Evolutionary conservation across 202 grass and related monocot species (phyloP).

Genomic region (Cymbopogon flexuosus): DNA sequence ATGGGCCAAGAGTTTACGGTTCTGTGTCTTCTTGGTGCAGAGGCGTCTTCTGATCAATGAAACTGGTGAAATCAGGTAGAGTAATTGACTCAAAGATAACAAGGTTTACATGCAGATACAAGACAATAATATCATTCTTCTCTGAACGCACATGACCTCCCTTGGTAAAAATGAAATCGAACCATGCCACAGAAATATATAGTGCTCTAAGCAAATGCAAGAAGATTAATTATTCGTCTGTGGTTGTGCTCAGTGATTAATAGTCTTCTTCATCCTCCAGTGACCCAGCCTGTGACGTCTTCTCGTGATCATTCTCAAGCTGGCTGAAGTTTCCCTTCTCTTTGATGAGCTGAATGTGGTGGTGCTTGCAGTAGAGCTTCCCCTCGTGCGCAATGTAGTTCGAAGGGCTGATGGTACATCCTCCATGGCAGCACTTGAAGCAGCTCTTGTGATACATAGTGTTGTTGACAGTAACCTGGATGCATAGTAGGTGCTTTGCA

Average conservation of each 20-base stretch:
- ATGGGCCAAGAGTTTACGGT: background rate
- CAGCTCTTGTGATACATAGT: constrained; percentile 97
- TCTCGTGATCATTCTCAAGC: constrained; percentile 70
- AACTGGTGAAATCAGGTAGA: constrained; percentile 28
- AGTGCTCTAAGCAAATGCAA: constrained; percentile 35
- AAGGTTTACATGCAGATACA: constrained; percentile 42
- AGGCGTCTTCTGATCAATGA: background rate
- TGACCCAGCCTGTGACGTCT: constrained; percentile 41
- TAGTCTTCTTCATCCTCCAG: constrained; percentile 47
- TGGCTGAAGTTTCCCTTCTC: constrained; percentile 97
- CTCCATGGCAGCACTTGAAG: constrained; percentile 98
- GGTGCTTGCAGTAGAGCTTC: constrained; percentile 98
- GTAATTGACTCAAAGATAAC: constrained; percentile 27
- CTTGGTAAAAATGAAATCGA: constrained; percentile 13
- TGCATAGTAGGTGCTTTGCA: background rate
- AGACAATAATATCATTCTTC: constrained; percentile 31
- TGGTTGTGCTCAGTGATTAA: constrained; percentile 26
- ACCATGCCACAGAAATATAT: constrained; percentile 9
- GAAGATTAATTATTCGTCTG: constrained; percentile 37
- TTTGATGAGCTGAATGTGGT: constrained; percentile 86
- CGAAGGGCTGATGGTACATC: constrained; percentile 95
- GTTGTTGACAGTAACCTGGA: constrained; percentile 82
- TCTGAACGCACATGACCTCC: constrained; percentile 30
- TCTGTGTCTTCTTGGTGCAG: constrained; percentile 6
- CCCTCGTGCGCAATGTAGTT: constrained; percentile 95